Evolutionary conservation across 352 stramenopile genomes (phyloP), one percentile per base, ranked within the genome.

Genomic region (Phytophthora pinifolia): DNA sequence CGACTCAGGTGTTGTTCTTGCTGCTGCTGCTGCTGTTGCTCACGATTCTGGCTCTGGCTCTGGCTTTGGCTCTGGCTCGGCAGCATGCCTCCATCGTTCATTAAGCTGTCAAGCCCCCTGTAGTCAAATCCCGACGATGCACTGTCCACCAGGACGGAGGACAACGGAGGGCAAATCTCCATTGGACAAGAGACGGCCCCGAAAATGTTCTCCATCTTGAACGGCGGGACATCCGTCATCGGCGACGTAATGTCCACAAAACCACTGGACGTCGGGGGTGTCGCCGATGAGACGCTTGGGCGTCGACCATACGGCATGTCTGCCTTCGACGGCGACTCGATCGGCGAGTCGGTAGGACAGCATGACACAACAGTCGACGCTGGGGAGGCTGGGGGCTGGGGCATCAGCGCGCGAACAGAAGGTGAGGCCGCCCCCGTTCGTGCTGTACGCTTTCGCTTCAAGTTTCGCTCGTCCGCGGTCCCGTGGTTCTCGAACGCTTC

Each of bases 381-480:
- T 7, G 81, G 69, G 4, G 65, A 76, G 6, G 59, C 52, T 41
- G 67, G 67, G 15, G 60, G 52, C 39, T 63, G 46, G 4, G 49
- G 65, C 15, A 72, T 65, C 6, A 84, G 38, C 4, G 70, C 49
- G 17, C 15, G 39, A n/a, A 48, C 55, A 33, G 76, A 35, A 31
- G 67, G 54, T 0, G 64, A 60, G 3, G 50, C 31, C 9, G 50
- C 54, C 36, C 51, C 41, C 13, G 44, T 52, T 0, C 67, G 70
- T 0, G 64, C 18, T 0, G 69, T 55, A 12, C 79, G 71, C 59
- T 89, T 89, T 33, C 82, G 79, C 39, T 92, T 92, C 2, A 74
- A 43, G 12, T 68, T 45, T 34, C 77, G 69, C 42, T 79, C 69
- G 31, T 86, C 73, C 6, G 47, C 36, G 9, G 33, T 49, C 22